Conservation (phyloP, 202 grass and related monocot species). For the Setaria italica region DNA sequence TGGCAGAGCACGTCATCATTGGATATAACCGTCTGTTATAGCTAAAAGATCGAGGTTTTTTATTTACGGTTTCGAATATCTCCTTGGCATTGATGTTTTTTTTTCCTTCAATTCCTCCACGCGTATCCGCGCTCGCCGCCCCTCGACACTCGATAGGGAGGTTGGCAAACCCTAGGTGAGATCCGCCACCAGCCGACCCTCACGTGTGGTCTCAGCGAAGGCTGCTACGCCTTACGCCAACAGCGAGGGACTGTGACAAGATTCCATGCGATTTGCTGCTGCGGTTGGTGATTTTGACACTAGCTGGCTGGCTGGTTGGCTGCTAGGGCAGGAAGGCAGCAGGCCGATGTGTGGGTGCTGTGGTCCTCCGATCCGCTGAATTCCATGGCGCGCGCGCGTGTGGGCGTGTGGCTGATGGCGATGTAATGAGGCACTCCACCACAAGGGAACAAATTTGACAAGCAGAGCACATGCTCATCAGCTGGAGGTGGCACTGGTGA, state of each 20-base stretch:
- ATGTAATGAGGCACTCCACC: conserved; percentile 53
- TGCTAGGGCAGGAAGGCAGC: background rate
- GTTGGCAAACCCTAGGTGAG: conserved; percentile 18
- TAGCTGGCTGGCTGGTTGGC: background rate
- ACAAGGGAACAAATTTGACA: conserved; percentile 50
- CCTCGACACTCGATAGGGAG: background rate
- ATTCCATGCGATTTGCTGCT: conserved; percentile 46
- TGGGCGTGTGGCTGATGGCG: conserved; percentile 35
- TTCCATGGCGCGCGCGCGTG: conserved; percentile 16
- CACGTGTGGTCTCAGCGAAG: conserved; percentile 30
- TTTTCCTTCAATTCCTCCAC: too few relatives aligned
- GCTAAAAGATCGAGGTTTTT: too few relatives aligned
- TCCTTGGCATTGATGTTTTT: too few relatives aligned
- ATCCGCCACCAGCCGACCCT: background rate
- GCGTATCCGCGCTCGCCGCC: too few relatives aligned
- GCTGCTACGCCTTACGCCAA: conserved; percentile 26
- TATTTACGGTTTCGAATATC: too few relatives aligned
- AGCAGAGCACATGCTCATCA: conserved; percentile 21
- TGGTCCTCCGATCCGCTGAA: conserved; percentile 5
- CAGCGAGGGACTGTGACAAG: conserved; percentile 36
- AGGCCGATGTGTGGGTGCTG: background rate
- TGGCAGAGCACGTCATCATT: too few relatives aligned
- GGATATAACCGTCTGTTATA: too few relatives aligned
- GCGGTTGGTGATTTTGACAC: conserved; percentile 45
- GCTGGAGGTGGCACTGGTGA: background rate